phyloP scores from a whole-genome alignment of 169 alveolate genomes.

The Eimeria necatrix region DNA sequence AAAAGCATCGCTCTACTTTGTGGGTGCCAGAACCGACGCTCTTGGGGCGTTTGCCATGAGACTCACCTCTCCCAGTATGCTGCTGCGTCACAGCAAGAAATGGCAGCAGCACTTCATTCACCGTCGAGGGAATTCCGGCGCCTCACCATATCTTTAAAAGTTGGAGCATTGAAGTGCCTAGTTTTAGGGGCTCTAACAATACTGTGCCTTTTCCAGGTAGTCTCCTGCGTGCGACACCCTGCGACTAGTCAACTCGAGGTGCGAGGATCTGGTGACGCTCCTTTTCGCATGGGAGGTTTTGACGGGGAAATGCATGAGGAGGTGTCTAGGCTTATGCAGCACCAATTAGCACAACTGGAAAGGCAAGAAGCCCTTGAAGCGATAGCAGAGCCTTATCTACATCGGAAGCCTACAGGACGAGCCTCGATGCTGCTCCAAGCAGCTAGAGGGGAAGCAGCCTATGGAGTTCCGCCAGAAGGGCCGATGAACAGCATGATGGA shows the following conservation, averaged over 20 bases:
- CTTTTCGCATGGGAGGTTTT: neutral
- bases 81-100: too few relatives aligned
- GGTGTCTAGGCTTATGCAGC: slow-evolving; percentile 13
- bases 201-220: neutral
- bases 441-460: neutral
- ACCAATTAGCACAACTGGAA: slow-evolving; percentile 44
- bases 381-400: slow-evolving; percentile 10
- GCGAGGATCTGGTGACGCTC: neutral
- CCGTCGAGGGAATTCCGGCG: too few relatives aligned
- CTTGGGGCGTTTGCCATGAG: too few relatives aligned
- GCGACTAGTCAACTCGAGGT: neutral
- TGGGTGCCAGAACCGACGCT: too few relatives aligned
- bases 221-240: slow-evolving; percentile 26
- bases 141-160: too few relatives aligned
- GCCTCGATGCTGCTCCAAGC: slow-evolving; percentile 16
- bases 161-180: too few relatives aligned
- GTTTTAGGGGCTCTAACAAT: neutral
- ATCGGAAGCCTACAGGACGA: neutral
- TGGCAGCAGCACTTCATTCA: too few relatives aligned
- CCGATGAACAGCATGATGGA: neutral
- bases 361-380: slow-evolving; percentile 36
- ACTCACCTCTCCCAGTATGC: too few relatives aligned
- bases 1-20: too few relatives aligned
- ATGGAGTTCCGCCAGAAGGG: neutral
- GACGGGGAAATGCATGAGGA: neutral